A percentile compares a stretch with the other conserved stretches of the same genome.
phyloP scores from a whole-genome alignment of 2,329 filamentous ascomycete species.

The Fusarium ambrosium region DNA sequence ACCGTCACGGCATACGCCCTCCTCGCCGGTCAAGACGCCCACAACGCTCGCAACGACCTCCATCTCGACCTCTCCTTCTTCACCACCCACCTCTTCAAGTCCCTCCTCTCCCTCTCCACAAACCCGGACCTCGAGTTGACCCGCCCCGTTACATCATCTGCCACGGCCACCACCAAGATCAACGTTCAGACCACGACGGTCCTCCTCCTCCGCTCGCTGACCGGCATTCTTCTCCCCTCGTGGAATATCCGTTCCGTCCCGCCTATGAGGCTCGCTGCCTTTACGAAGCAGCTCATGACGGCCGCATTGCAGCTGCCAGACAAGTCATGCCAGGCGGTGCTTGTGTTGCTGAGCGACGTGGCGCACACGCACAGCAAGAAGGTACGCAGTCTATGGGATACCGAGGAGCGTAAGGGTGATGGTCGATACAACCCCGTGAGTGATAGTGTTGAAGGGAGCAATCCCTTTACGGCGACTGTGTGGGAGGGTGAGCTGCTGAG shows the following conservation, averaged over 20 bases:
- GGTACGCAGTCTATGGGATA: conserved; percentile 90
- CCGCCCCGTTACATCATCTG: conserved; percentile 54
- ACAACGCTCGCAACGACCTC: conserved; percentile 83
- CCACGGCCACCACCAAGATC: conserved; percentile 72
- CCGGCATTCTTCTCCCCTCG: conserved; percentile 82
- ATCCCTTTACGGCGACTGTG: conserved; percentile 89
- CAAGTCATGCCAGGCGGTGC: conserved; percentile 84
- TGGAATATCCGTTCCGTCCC: conserved; percentile 81
- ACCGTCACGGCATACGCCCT: conserved; percentile 98
- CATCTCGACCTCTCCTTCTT: conserved; percentile 96
- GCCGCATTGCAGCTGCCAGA: conserved; percentile 88
- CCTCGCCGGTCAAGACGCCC: conserved; percentile 91
- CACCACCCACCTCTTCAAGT: conserved; percentile 91
- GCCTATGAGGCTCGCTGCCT: conserved; percentile 88
- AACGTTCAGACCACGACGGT: conserved; percentile 97
- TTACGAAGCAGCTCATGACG: conserved; percentile 91
- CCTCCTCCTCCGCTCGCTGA: conserved; percentile 87
- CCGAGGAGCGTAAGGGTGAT: conserved; percentile 92
- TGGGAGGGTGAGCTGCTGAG: conserved; percentile 94
- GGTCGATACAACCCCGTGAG: conserved; percentile 84
- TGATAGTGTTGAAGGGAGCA: conserved; percentile 84
- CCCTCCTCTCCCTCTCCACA: conserved; percentile 81
- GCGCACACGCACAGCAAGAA: conserved; percentile 86
- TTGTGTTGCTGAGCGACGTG: conserved; percentile 83
- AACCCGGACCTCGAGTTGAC: conserved; percentile 90